Base-by-base conservation (phyloP, 2,329 filamentous ascomycete species). In the Aspergillus caelatus region DNA sequence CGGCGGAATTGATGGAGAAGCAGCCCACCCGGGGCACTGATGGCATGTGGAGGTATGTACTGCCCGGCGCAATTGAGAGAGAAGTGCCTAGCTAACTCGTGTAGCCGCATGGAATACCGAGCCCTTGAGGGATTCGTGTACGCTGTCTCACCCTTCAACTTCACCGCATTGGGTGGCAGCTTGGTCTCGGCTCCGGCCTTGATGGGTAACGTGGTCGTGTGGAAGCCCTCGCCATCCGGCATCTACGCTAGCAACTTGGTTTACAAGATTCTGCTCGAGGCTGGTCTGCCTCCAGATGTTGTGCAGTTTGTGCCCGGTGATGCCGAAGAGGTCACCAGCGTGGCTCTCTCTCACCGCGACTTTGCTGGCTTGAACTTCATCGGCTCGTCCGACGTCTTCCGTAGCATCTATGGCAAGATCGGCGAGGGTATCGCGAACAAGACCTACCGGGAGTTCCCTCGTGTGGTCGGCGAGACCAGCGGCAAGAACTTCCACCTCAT, bases 41-140 rank as follows among this genome's bases (percentile, higher is more conserved):
- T 2, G 93, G 93, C 36, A 87, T 96, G 58, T 97, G 94, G 93
- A 97, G 96, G 82, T 85, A 76, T 69, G 80, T 66, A 23, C 11
- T 28, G 32, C 10, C 21, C n/a, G 4, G 7, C 6, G 21, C 19
- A 8, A 26, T 0, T 3, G 30, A 8, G 19, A 26, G 41, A 19
- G 19, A n/a, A 50, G 14, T 16, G 7, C 8, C 19, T 41, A 0
- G 23, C 14, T 58, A 36, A 60, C 54, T 63, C 30, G 54, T 3
- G n/a, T 64, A 86, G 84, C 79, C 88, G 94, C 36, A 85, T 93
- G 65, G 94, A 97, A 80, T 89, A 97, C 83, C 86, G 94, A 36
- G 90, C 94, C 9, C 86, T 97, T 6, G 94, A 97, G 79, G 94
- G 94, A 21, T 97, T 97, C 77, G 92, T 97, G 63, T 97, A 97